Evolutionary conservation across 257 asterid species (phyloP), one percentile per base, ranked within the genome.

Genomic region (Ocimum tenuiflorum): DNA sequence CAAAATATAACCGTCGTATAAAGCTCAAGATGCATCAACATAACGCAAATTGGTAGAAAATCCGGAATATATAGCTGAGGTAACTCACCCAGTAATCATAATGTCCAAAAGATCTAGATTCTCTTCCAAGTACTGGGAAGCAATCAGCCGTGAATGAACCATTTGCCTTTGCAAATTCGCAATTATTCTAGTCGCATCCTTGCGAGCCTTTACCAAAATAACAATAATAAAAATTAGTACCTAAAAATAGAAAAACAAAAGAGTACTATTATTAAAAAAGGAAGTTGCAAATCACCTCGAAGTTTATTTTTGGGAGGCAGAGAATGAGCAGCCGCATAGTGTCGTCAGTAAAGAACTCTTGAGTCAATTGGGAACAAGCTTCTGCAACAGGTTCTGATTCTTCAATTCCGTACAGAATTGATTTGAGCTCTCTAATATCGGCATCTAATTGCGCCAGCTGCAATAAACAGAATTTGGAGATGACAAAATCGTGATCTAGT

Each of bases 81-180:
- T 70, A 52, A 71, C 95, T 76, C 76, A 91, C 99, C 96, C 96
- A 8, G 71, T 56, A 49, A 87, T 60, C 81, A 92, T 75, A 67
- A 46, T 69, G 75, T 87, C 95, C 72, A 92, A 65, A 19, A 92
- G 86, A 75, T 90, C 95, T 0, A 85, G 73, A 83, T 89, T 92
- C 73, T 75, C 79, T 78, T 88, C 94, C 76, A 89, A 79, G 90
- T 87, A 89, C 60, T 78, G 79, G 19, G 94, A 88, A 68, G 97
- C 95, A 56, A 92, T 82, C 87, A 85, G 67, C 17, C 85, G 77
- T 15, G 92, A 94, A 8, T 82, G 76, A 73, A 86, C 91, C 5
- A 60, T 78, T 73, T 85, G 99, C 80, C 97, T 81, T 77, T 89
- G 97, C 87, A 94, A 75, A 82, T 90, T 94, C 18, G 95, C 94